phyloP scores from a whole-genome alignment of 1,139 yeast genomes.

The Saccharomyces hybrid region DNA sequence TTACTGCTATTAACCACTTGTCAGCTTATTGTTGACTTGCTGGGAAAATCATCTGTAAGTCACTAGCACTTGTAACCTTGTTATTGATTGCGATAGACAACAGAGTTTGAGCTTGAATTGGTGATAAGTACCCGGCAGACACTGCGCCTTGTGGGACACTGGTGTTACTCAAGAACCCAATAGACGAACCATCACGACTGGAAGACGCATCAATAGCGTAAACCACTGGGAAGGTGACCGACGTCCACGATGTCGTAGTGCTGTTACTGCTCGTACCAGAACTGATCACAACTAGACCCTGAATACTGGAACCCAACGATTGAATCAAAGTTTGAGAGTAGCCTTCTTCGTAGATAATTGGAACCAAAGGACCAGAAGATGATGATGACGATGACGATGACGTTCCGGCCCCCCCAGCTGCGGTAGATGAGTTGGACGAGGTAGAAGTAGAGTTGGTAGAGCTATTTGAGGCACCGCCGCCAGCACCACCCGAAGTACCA shows the following conservation, averaged over 20 bases:
- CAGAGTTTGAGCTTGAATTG: constrained; percentile 27
- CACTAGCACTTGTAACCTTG: constrained; percentile 15
- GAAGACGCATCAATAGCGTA: constrained; percentile 13
- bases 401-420: too few relatives aligned
- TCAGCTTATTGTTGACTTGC: not conserved
- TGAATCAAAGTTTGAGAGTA: constrained; percentile 10
- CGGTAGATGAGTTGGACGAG: not conserved
- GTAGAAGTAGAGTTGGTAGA: too few relatives aligned
- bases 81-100: constrained; percentile 23
- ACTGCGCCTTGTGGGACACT: constrained; percentile 22
- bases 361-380: constrained; percentile 14
- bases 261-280: constrained; percentile 14
- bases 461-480: too few relatives aligned
- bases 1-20: too few relatives aligned
- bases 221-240: constrained; percentile 18
- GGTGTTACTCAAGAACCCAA: constrained; percentile 11
- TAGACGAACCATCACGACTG: not conserved
- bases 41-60: constrained; percentile 14
- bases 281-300: constrained; percentile 24
- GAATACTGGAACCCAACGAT: constrained; percentile 12
- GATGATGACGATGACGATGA: not conserved
- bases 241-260: constrained; percentile 9
- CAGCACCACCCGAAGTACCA: too few relatives aligned
- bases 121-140: constrained; percentile 27
- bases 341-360: constrained; percentile 23